phyloP scores from a whole-genome alignment of 2,329 filamentous ascomycete genomes.

The Aspergillus tubingensis region DNA sequence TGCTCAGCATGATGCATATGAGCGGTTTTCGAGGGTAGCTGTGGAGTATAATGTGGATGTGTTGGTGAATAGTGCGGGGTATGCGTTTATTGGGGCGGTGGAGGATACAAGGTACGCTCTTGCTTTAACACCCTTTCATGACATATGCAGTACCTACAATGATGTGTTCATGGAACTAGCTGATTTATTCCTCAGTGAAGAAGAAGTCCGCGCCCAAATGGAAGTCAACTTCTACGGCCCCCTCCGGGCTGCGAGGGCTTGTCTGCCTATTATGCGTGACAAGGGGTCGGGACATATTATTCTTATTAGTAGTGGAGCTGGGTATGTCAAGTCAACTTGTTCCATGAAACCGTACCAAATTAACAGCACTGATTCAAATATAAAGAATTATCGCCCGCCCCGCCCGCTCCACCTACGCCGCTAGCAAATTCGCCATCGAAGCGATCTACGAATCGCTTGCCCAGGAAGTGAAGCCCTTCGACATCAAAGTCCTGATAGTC shows the following conservation, averaged over 20 bases:
- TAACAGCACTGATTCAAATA: no score
- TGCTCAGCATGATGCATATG: not conserved
- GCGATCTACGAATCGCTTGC: slow-evolving; percentile 13
- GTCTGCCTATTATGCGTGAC: slow-evolving; percentile 1
- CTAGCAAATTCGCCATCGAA: slow-evolving; percentile 13
- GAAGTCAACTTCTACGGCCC: slow-evolving; percentile 16
- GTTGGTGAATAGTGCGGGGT: slow-evolving; percentile 13
- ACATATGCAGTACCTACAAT: no score
- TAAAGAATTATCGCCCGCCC: slow-evolving; percentile 9
- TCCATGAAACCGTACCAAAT: not conserved
- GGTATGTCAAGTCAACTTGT: not conserved
- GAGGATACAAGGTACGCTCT: slow-evolving; percentile 10
- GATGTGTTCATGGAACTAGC: no score
- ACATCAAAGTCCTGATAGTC: slow-evolving; percentile 7
- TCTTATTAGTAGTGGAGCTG: slow-evolving; percentile 11
- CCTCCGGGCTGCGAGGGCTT: slow-evolving; percentile 11
- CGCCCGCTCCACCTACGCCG: slow-evolving; percentile 1
- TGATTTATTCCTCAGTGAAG: not conserved
- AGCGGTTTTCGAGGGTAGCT: not conserved
- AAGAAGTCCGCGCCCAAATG: slow-evolving; percentile 11
- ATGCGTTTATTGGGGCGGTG: slow-evolving; percentile 13
- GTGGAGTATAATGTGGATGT: slow-evolving; percentile 9
- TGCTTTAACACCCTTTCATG: no score
- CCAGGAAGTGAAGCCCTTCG: slow-evolving; percentile 6
- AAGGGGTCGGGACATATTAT: slow-evolving; percentile 9